Conservation (phyloP, 2,329 filamentous ascomycete genomes). For the Penicillium sp. region DNA sequence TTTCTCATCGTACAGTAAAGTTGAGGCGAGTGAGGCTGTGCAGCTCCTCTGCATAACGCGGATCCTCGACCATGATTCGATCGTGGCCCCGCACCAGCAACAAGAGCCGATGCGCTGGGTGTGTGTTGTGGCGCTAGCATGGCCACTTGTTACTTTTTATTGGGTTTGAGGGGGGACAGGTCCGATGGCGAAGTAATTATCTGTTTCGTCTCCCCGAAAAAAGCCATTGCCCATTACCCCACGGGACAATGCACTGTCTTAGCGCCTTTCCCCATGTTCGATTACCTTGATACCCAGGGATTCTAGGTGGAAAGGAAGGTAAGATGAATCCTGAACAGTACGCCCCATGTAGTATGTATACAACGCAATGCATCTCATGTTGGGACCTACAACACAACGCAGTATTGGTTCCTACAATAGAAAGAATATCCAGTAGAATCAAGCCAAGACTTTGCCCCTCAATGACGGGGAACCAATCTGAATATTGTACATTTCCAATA, state of each 20-base stretch:
- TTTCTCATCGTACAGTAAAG: neutral
- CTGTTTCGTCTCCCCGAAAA: neutral
- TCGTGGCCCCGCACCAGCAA: slow-evolving; percentile 24
- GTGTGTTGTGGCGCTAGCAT: slow-evolving; percentile 21
- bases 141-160: slow-evolving; percentile 7
- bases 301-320: too few relatives aligned
- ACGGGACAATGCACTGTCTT: neutral
- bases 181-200: neutral
- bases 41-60: slow-evolving; percentile 16
- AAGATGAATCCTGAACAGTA: neutral
- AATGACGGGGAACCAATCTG: neutral
- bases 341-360: neutral
- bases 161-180: slow-evolving; percentile 1
- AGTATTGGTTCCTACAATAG: neutral
- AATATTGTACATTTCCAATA: neutral
- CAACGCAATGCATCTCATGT: neutral
- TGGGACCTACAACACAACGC: neutral
- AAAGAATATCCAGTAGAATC: neutral
- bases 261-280: neutral
- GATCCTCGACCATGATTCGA: slow-evolving; percentile 20
- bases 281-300: neutral
- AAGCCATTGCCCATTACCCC: neutral
- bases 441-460: neutral
- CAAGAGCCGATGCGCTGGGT: slow-evolving; percentile 22
- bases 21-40: slow-evolving; percentile 31